Evolutionary conservation across 1,139 yeast genomes (phyloP).

Genomic region (Suhomyces kunorum): DNA sequence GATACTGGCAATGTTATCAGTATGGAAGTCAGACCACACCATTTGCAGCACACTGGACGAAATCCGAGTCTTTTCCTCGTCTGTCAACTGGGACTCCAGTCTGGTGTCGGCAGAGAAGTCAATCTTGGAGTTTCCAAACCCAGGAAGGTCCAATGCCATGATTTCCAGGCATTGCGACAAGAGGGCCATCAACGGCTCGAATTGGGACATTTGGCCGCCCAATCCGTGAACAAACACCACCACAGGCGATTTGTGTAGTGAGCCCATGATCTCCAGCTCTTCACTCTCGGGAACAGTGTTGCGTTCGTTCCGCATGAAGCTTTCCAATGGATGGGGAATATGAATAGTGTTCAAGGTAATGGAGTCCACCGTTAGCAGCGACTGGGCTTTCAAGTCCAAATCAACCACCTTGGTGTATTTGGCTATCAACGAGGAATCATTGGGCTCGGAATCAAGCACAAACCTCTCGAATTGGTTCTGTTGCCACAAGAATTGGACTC

Average conservation of each 20-base stretch:
- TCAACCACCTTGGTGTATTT: constrained; percentile 45
- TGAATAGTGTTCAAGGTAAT: constrained; percentile 46
- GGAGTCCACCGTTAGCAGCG: constrained; percentile 31
- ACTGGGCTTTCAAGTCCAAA: constrained; percentile 31
- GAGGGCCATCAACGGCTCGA: constrained; percentile 64
- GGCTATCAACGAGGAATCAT: constrained; percentile 55
- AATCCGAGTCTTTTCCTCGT: constrained; percentile 31
- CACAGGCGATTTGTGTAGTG: constrained; percentile 54
- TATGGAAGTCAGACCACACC: constrained; percentile 46
- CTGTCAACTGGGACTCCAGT: constrained; percentile 26
- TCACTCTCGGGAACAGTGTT: constrained; percentile 22
- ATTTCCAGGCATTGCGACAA: constrained; percentile 68
- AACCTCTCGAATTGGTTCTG: constrained; percentile 41
- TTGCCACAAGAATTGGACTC: constrained; percentile 25
- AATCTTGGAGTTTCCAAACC: constrained; percentile 61
- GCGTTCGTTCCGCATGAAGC: constrained; percentile 45
- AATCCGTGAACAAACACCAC: constrained; percentile 69
- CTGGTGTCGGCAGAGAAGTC: constrained; percentile 21
- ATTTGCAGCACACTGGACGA: constrained; percentile 33
- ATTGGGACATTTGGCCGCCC: constrained; percentile 78
- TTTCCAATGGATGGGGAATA: constrained; percentile 55
- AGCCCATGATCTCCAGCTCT: constrained; percentile 30
- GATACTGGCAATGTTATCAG: constrained; percentile 51
- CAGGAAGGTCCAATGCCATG: constrained; percentile 69
- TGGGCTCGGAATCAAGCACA: constrained; percentile 47